Base-by-base conservation (phyloP, 495 filamentous ascomycete genomes). In the Filosporella fistucella region DNA sequence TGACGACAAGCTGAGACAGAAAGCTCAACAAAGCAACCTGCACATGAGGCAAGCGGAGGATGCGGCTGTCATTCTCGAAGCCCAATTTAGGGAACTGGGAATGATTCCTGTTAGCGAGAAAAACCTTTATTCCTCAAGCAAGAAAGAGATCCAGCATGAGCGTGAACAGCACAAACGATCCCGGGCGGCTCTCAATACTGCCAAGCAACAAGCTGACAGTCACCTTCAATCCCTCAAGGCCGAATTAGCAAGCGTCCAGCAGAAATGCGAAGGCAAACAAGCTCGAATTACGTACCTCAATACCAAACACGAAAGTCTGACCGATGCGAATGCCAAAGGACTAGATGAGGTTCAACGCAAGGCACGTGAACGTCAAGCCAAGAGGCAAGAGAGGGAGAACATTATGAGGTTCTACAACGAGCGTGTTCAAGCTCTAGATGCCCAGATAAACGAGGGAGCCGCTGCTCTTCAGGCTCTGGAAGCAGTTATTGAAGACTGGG, bases 11-110 rank as follows among this genome's bases (percentile, higher is more conserved):
- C 80, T 87, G 55, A 81, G 84, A 47, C 87, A 91, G 58, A 87
- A 89, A 54, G 76, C 85, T 28, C 73, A 85, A 45, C 74, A 86
- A 45, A 79, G 86, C 56, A 86, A 85, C 60, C 83, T 84, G 41
- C 88, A 85, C 47, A 87, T 87, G 63, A 78, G 80, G 54, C 88
- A 94, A 65, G 89, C 90, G 5, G 87, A 94, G 51, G 85, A 93
- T 48, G 78, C 85, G 7, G 76, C 81, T 14, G 68, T 63, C 11
- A 73, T 66, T 21, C 65, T 94, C 2, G 76, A 81, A 21, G 61
- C 57, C 16, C 77, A 91, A 59, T 69, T 91, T 4, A 84, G 84
- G 59, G 75, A 68, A 29, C 61, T 90, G 25, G 84, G 81, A 25
- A 72, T 70, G 21, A 70, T 0, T 78, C 86, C 42, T 77, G 84